Conservation (phyloP, 331 rosid species). For the Quercus tomentella region DNA sequence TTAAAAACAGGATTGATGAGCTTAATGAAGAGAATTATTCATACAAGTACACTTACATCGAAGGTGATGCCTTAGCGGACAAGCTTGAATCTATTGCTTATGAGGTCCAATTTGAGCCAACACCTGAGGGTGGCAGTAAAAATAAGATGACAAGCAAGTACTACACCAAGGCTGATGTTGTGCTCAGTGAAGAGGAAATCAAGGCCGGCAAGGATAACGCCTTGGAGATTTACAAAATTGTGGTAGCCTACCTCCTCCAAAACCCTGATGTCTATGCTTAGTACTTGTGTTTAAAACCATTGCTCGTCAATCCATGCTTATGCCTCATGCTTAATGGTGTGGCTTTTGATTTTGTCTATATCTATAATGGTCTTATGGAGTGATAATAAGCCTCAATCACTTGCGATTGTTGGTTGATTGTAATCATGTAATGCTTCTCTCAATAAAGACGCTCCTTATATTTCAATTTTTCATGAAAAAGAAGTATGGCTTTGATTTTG, state of each 20-base stretch:
- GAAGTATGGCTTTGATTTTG: background rate
- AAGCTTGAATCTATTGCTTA: constrained; percentile 28
- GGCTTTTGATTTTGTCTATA: background rate
- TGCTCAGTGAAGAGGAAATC: constrained; percentile 38
- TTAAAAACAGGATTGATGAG: constrained; percentile 29
- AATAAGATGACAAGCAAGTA: constrained; percentile 28
- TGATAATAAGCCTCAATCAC: background rate
- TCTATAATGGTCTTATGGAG: background rate
- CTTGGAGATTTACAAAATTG: constrained; percentile 26
- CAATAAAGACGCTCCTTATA: background rate
- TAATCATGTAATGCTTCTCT: background rate
- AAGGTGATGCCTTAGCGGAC: constrained; percentile 37
- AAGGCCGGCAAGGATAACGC: constrained; percentile 33
- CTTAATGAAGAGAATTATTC: constrained; percentile 28
- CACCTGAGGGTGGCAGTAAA: constrained; percentile 36
- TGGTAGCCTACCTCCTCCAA: constrained; percentile 23
- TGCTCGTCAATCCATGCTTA: background rate
- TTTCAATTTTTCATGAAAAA: too few species aligned
- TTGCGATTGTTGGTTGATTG: background rate
- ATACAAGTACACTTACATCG: constrained; percentile 32
- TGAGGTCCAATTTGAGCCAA: constrained; percentile 34
- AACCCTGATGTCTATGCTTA: constrained; percentile 31
- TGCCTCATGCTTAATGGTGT: background rate
- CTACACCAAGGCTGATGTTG: constrained; percentile 30
- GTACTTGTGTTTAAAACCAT: background rate